Evolutionary conservation across 495 filamentous ascomycete species (phyloP), one percentile per base, ranked within the genome.

Genomic region (Cenococcum geophilum): DNA sequence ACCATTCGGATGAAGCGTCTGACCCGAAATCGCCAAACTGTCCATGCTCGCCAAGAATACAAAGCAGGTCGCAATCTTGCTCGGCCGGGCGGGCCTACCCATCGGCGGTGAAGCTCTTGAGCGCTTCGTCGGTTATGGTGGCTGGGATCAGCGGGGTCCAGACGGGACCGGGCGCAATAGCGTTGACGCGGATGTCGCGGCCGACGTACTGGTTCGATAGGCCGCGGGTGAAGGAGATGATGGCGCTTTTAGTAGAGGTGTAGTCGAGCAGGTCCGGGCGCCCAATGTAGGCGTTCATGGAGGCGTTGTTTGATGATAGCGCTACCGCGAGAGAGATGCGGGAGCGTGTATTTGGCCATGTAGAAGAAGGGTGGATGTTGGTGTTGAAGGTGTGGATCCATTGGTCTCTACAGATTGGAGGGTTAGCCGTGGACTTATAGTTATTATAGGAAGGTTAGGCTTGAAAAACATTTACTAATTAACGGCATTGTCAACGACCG

Each of bases 281-380:
- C 35, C 89, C 89, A 61, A 89, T 82, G 76, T 92, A 95, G 34
- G 85, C 86, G 73, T 93, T 93, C 58, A 93, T 76, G 9, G 80
- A 89, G 49, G 87, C 85, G 73, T 88, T 89, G 73, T 92, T 92
- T 92, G 78, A 93, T 91, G 71, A 95, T 91, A 22, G 82, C 86
- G 57, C 82, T 80, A 36, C 89, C 89, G n/a, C 73, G 72, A 71
- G 83, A 82, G 82, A 95, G 85, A 73, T 91, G 86, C 1, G 83
- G 85, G 22, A 92, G 77, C 18, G 77, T 75, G 71, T 92, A 91
- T 73, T 95, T 93, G 62, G 89, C 79, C 27, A 95, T 60, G 68
- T 73, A 75, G 72, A 74, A 76, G 65, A 70, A 10, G 74, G 72
- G 52, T 75, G 72, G 57, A 76, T 75, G 65, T 75, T 76, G 5